Conservation (phyloP, 2,329 filamentous ascomycete species). For the Cryphonectria parasitica region DNA sequence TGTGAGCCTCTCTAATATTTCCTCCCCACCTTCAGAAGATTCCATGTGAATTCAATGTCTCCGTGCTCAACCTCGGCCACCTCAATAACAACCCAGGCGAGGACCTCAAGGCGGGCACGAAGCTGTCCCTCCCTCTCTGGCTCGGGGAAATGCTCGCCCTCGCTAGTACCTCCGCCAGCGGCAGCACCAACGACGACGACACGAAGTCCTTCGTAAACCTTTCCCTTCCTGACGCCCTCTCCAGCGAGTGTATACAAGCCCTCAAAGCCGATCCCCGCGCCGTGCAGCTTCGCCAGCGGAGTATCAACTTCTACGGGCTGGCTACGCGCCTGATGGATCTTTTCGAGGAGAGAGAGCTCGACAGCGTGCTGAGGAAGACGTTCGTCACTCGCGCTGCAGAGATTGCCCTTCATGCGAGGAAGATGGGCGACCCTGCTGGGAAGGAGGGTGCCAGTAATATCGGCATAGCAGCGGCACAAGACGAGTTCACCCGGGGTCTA, state of each 20-base stretch:
- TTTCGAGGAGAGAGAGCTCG: conserved; percentile 80
- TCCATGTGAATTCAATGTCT: conserved; percentile 91
- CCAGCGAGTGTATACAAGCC: conserved; percentile 81
- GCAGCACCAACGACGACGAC: conserved; percentile 40
- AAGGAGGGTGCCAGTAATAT: conserved; percentile 70
- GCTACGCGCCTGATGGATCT: conserved; percentile 85
- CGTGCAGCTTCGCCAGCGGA: conserved; percentile 81
- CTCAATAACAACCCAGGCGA: conserved; percentile 77
- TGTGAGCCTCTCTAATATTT: background rate
- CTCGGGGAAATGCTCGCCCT: conserved; percentile 91
- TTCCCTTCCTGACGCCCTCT: conserved; percentile 78
- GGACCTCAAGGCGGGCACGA: conserved; percentile 78
- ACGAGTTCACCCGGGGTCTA: conserved; percentile 83
- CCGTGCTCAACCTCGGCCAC: conserved; percentile 84
- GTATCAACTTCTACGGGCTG: conserved; percentile 85
- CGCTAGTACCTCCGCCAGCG: conserved; percentile 49
- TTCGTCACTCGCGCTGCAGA: conserved; percentile 82
- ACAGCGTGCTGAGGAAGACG: conserved; percentile 74
- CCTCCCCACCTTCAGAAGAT: conserved; percentile 69
- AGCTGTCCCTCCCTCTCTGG: conserved; percentile 87
- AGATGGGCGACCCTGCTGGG: conserved; percentile 68
- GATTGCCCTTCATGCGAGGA: conserved; percentile 86
- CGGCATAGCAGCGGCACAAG: conserved; percentile 65
- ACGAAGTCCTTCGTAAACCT: conserved; percentile 71
- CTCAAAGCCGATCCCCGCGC: conserved; percentile 87